Conservation (phyloP, 2,329 filamentous ascomycete species). For the Diaporthe humulicola region DNA sequence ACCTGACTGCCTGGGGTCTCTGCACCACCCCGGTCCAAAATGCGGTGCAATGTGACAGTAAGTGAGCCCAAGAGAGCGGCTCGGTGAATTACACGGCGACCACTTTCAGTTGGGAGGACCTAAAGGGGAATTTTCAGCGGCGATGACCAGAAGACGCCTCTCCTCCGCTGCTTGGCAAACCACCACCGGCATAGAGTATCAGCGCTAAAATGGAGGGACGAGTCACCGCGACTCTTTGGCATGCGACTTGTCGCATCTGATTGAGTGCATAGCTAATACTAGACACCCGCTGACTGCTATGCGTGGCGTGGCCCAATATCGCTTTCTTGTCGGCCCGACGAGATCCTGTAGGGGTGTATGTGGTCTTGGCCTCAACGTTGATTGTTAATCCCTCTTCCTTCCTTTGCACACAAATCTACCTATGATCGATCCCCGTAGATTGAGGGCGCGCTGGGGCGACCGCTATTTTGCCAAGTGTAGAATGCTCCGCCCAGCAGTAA, state of each 20-base stretch:
- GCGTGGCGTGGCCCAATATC: not conserved
- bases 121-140: constrained; percentile 1
- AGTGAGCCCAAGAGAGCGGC: constrained; percentile 1
- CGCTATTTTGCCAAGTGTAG: not conserved
- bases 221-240: not conserved
- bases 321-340: constrained; percentile 15
- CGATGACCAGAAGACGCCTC: not conserved
- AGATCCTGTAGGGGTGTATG: not conserved
- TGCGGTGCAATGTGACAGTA: constrained; percentile 11
- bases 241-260: not conserved
- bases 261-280: not conserved
- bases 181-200: not conserved
- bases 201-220: not conserved
- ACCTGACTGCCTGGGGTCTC: not conserved
- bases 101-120: not conserved
- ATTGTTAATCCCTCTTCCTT: too few species aligned
- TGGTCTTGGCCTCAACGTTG: not conserved
- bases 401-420: too few species aligned
- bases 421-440: not conserved
- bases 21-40: not conserved
- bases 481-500: not conserved
- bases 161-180: constrained; percentile 22
- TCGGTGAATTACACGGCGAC: constrained; percentile 11
- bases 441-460: not conserved
- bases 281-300: not conserved